Evolutionary conservation across 176 grass and related monocot genomes (phyloP).

Genomic region (Microstegium vimineum): DNA sequence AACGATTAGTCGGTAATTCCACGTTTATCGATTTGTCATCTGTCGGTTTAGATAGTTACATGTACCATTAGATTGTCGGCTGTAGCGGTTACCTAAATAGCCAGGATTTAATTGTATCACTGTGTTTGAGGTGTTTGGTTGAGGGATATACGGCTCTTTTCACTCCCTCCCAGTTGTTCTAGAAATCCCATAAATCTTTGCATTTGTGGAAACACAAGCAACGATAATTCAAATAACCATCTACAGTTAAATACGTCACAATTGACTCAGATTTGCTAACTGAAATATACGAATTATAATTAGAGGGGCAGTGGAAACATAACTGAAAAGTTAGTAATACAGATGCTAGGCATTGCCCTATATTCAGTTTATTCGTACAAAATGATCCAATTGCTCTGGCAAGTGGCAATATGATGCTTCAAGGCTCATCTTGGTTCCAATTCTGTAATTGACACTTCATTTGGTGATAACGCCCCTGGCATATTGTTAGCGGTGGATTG

Average conservation of each 20-base stretch:
- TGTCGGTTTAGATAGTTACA: too few species aligned
- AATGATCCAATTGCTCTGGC: background rate
- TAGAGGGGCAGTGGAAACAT: background rate
- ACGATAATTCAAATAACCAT: background rate
- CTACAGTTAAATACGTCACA: background rate
- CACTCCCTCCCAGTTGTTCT: background rate
- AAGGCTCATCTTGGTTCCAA: conserved; percentile 38
- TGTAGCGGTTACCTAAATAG: too few species aligned
- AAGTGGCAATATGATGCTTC: background rate
- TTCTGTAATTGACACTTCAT: conserved; percentile 44
- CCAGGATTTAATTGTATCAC: background rate
- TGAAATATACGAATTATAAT: background rate
- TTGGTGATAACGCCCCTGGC: background rate
- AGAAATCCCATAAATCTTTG: background rate
- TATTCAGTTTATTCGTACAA: background rate
- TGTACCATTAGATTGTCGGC: too few species aligned
- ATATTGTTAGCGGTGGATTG: background rate
- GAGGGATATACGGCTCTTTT: background rate
- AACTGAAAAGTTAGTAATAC: background rate
- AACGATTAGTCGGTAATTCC: too few species aligned
- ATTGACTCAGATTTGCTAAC: background rate
- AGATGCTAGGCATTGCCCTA: background rate
- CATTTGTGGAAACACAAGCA: background rate
- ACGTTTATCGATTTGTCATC: too few species aligned
- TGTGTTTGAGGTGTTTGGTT: background rate